Conservation (phyloP, 2,329 filamentous ascomycete genomes). For the Penicillium sp. region DNA sequence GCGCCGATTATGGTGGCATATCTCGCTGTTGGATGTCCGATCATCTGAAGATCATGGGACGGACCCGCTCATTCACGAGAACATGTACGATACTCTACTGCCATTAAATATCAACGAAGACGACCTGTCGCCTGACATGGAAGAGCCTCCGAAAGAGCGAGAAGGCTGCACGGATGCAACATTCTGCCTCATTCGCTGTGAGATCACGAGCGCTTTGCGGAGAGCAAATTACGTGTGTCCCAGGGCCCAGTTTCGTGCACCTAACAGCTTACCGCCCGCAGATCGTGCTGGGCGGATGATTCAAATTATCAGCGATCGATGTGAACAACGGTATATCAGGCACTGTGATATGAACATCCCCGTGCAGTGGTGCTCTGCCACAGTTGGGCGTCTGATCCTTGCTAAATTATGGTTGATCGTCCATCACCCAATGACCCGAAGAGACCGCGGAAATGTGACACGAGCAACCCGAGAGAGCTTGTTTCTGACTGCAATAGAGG, state of each 20-base stretch:
- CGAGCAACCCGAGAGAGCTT: conserved; percentile 66
- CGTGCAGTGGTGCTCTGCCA: conserved; percentile 67
- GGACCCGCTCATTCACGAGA: conserved; percentile 46
- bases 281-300: conserved; percentile 49
- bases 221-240: conserved; percentile 42
- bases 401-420: conserved; percentile 76
- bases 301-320: conserved; percentile 53
- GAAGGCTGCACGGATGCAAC: conserved; percentile 57
- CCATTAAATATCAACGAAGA: conserved; percentile 56
- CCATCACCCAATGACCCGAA: conserved; percentile 70
- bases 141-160: conserved; percentile 49
- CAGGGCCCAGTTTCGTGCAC: conserved; percentile 22
- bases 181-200: conserved; percentile 53
- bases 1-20: conserved; percentile 54
- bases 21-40: conserved; percentile 50
- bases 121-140: conserved; percentile 51
- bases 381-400: conserved; percentile 69
- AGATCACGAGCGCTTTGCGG: conserved; percentile 49
- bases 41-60: conserved; percentile 52
- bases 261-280: conserved; percentile 19
- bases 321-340: conserved; percentile 57
- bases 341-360: conserved; percentile 54
- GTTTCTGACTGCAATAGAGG: conserved; percentile 70
- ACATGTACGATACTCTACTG: conserved; percentile 48
- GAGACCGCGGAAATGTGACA: conserved; percentile 56